These are phyloP conservation scores for Trichoderma sp. DNA, from an alignment of 2,329 filamentous ascomycete species.

Conservation along the genomic window DNA sequence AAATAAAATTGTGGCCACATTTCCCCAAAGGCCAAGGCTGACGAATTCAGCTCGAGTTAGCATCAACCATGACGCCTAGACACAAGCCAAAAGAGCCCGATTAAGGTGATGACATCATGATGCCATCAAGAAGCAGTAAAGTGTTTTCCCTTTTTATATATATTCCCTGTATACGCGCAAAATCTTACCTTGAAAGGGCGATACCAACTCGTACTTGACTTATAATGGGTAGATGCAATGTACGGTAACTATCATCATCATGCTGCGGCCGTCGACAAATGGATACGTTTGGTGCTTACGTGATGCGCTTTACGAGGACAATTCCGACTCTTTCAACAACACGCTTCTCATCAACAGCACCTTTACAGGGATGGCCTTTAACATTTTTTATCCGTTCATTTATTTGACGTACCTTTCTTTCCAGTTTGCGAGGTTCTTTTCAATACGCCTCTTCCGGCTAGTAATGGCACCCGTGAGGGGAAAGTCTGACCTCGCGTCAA, in stretches of 20 bases:
- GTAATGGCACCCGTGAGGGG: neutral
- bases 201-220: neutral
- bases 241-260: neutral
- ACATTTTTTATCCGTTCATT: neutral
- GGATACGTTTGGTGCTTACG: conserved; percentile 2
- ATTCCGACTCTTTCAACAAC: neutral
- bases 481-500: neutral
- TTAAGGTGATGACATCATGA: neutral
- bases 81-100: neutral
- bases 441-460: neutral
- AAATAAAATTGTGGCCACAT: neutral
- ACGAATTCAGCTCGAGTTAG: neutral
- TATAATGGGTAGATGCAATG: neutral
- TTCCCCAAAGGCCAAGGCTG: neutral
- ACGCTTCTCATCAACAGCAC: neutral
- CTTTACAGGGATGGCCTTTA: neutral
- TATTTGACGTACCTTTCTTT: neutral
- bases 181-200: neutral
- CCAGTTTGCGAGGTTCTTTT: neutral
- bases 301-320: neutral
- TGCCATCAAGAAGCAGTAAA: neutral
- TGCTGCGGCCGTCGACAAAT: neutral
- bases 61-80: neutral
- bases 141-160: neutral
- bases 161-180: neutral